Base-by-base conservation (phyloP, 768 basidiomycete genomes). In the Steccherinum ochraceum region DNA sequence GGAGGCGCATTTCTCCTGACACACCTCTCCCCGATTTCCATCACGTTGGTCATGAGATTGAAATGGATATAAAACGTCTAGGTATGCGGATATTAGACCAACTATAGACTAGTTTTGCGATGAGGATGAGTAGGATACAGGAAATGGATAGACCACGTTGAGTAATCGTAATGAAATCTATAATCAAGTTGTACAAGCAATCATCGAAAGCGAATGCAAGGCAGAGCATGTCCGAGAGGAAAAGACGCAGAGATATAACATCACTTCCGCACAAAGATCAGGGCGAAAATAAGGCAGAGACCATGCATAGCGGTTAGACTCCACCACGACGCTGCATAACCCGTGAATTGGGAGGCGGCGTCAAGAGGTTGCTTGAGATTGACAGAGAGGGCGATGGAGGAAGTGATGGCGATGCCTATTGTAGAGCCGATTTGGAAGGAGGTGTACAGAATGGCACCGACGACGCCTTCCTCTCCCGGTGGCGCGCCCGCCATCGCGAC, bases 321-420 rank as follows among this genome's bases (percentile, higher is more conserved):
- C 50, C 50, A 51, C n/a, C 44, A 51, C n/a, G 50, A 45, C n/a
- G 50, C 50, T 13, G 12, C 50, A 23, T 46, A 46, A 4, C 50
- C 50, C 35, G 18, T 45, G 23, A 20, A 46, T 24, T 52, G 50
- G 3, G 45, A 26, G 12, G 21, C 4, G 4, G 41, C 7, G 39
- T 52, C 45, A 20, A 23, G 3, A 20, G 50, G 25, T 27, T 46
- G 50, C 45, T 46, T 52, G 4, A 3, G 10, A 23, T 40, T 52
- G 25, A 52, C 50, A 20, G 44, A 43, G 11, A 52, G 45, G 3
- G 50, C 23, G n/a, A 52, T 44, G 3, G 50, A 40, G 7, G 44
- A n/a, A 13, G 45, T 20, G 12, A 52, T 44, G 3, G 50, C 50
- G 21, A 46, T 52, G 12, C 50, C 50, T 18, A 52, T 11, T 7